Conservation (phyloP, 2,329 filamentous ascomycete species). For the Aphanocladium album region DNA sequence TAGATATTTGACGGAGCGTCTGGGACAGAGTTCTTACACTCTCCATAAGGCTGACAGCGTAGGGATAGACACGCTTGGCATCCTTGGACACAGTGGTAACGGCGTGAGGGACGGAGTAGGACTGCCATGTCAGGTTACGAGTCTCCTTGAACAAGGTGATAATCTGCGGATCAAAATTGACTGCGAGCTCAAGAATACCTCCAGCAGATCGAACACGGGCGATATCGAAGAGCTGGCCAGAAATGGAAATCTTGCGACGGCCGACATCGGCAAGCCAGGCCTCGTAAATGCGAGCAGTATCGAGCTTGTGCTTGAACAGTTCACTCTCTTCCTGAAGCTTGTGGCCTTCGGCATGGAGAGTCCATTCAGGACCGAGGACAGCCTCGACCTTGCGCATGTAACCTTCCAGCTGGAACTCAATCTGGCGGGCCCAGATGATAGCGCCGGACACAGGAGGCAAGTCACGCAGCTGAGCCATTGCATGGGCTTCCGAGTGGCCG, state of each 20-base stretch:
- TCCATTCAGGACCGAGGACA: slow-evolving; percentile 92
- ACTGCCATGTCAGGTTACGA: slow-evolving; percentile 90
- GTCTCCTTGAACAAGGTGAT: slow-evolving; percentile 99
- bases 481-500: slow-evolving; percentile 93
- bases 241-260: slow-evolving; percentile 82
- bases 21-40: slow-evolving; percentile 92
- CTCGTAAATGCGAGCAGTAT: slow-evolving; percentile 89
- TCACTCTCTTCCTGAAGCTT: slow-evolving; percentile 89
- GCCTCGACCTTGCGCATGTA: slow-evolving; percentile 99
- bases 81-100: slow-evolving; percentile 97
- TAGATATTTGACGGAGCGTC: slow-evolving; percentile 75
- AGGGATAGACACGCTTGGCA: slow-evolving; percentile 97
- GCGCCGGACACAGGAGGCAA: slow-evolving; percentile 92
- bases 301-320: slow-evolving; percentile 92
- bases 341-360: slow-evolving; percentile 87
- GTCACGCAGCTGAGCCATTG: slow-evolving; percentile 96
- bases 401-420: slow-evolving; percentile 88
- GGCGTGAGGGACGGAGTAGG: slow-evolving; percentile 87
- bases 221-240: slow-evolving; percentile 87
- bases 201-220: slow-evolving; percentile 83
- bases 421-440: slow-evolving; percentile 96
- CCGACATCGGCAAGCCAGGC: slow-evolving; percentile 92
- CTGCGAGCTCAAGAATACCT: slow-evolving; percentile 78
- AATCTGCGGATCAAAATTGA: slow-evolving; percentile 96
- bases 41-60: slow-evolving; percentile 97